Evolutionary conservation across 805 yeast genomes (phyloP).

Genomic region (Suhomyces emberorum): DNA sequence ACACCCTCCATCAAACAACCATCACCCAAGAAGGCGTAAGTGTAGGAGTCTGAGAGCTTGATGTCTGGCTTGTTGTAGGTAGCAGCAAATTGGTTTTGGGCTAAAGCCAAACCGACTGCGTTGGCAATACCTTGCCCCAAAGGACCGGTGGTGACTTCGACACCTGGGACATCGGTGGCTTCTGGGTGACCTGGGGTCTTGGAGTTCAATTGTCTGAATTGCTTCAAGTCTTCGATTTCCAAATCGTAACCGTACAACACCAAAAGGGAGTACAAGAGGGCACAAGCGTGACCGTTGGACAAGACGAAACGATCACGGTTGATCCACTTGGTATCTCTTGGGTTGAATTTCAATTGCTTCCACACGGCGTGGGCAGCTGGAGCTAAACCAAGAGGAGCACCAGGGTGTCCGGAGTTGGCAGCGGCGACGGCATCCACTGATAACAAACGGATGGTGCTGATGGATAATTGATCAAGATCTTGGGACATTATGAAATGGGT

Average conservation of each 20-base stretch:
- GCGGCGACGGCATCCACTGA: slow-evolving; percentile 83
- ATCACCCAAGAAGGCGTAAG: slow-evolving; percentile 86
- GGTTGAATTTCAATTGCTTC: slow-evolving; percentile 80
- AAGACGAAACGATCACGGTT: slow-evolving; percentile 94
- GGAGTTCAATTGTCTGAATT: slow-evolving; percentile 86
- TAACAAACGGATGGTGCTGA: slow-evolving; percentile 84
- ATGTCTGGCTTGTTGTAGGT: slow-evolving; percentile 86
- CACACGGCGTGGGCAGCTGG: slow-evolving; percentile 90
- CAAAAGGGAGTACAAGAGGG: slow-evolving; percentile 78
- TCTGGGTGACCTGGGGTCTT: slow-evolving; percentile 99
- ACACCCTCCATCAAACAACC: slow-evolving; percentile 99
- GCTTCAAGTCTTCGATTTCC: slow-evolving; percentile 80
- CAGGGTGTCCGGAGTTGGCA: slow-evolving; percentile 98
- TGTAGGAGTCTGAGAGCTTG: slow-evolving; percentile 68
- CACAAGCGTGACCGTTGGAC: slow-evolving; percentile 96
- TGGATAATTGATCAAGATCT: slow-evolving; percentile 64
- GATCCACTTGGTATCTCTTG: slow-evolving; percentile 87
- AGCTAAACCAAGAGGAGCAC: slow-evolving; percentile 98
- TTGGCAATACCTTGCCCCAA: slow-evolving; percentile 96
- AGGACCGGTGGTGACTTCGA: slow-evolving; percentile 98
- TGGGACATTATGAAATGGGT: slow-evolving; percentile 20
- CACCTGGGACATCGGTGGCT: slow-evolving; percentile 75
- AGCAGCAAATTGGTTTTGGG: slow-evolving; percentile 89
- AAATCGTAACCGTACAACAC: slow-evolving; percentile 83
- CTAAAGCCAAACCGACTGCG: slow-evolving; percentile 96